phyloP scores from a whole-genome alignment of 768 basidiomycete genomes.

The Mycena vitilis region DNA sequence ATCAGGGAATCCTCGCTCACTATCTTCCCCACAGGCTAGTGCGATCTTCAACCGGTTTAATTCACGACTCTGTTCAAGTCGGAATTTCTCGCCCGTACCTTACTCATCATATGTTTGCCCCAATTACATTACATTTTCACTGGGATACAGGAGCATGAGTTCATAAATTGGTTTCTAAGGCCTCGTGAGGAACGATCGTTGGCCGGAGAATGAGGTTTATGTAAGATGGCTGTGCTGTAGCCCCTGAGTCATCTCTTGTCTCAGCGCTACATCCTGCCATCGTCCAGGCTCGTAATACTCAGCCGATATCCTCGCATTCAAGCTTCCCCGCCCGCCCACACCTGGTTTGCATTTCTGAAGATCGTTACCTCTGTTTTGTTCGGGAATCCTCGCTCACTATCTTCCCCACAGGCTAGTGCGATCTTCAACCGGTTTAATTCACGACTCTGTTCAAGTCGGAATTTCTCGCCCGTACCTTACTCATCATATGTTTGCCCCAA shows the following conservation, averaged over 20 bases:
- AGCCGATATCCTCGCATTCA: no score
- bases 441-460: no score
- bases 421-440: neutral
- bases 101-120: no score
- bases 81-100: constrained; percentile 7
- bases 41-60: constrained; percentile 5
- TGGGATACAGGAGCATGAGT: no score
- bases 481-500: no score
- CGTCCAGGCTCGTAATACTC: neutral
- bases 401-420: constrained; percentile 18
- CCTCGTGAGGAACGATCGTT: neutral
- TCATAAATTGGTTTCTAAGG: no score
- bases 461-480: no score
- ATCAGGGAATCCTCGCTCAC: constrained; percentile 20
- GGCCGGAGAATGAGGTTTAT: neutral
- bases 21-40: constrained; percentile 18
- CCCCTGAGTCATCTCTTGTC: neutral
- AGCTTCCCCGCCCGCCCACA: no score
- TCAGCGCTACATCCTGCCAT: neutral
- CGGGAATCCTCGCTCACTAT: constrained; percentile 22
- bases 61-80: constrained; percentile 4
- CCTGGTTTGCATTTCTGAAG: no score
- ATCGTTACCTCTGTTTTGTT: no score
- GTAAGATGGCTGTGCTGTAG: neutral
- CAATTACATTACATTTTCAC: no score